Conservation (phyloP, 2,329 filamentous ascomycete genomes). For the Colletotrichum spaethianum region DNA sequence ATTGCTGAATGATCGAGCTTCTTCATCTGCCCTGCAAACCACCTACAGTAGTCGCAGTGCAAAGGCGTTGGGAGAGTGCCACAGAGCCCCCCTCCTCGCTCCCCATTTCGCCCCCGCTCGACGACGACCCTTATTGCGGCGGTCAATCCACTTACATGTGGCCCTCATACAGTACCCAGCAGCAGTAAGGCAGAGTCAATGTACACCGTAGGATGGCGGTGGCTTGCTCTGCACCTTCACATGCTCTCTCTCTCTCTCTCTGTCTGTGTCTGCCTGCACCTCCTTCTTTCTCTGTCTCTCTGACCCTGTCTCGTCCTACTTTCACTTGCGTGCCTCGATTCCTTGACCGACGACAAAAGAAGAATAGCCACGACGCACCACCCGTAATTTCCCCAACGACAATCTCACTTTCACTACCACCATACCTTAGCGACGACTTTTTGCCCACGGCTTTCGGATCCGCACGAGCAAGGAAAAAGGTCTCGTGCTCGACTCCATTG, state of each 20-base stretch:
- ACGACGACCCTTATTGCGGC: slow-evolving; percentile 6
- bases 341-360: slow-evolving; percentile 39
- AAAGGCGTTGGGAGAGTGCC: slow-evolving; percentile 5
- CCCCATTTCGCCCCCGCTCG: slow-evolving; percentile 9
- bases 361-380: slow-evolving; percentile 30
- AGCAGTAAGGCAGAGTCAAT: neutral
- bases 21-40: neutral
- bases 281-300: neutral
- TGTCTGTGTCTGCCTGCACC: too few species aligned
- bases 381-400: slow-evolving; percentile 28
- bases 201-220: neutral
- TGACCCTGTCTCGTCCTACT: slow-evolving; percentile 3
- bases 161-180: neutral
- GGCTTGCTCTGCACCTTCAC: slow-evolving; percentile 30
- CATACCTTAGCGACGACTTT: slow-evolving; percentile 9
- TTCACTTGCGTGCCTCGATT: slow-evolving; percentile 17
- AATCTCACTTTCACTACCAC: slow-evolving; percentile 9
- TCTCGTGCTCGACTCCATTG: slow-evolving; percentile 35
- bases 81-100: neutral
- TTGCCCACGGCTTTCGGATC: slow-evolving; percentile 18
- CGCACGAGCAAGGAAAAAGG: slow-evolving; percentile 37
- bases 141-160: neutral
- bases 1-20: neutral
- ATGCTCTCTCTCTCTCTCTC: slow-evolving; percentile 21
- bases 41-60: neutral